phyloP scores from a whole-genome alignment of 805 yeast genomes.

The Cyberlindnera mrakii region DNA sequence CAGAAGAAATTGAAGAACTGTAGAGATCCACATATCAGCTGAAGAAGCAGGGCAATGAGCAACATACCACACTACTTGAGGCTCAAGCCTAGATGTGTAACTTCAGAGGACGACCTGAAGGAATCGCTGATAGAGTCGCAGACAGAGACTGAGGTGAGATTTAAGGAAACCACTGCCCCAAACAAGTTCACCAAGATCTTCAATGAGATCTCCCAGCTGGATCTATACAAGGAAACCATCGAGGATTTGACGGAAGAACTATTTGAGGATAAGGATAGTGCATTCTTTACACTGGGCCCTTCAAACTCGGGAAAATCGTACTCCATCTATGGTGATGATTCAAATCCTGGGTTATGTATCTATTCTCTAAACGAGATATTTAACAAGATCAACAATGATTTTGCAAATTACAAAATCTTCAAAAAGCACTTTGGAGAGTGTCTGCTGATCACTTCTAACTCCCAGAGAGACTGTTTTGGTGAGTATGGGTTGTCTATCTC shows the following conservation, averaged over 20 bases:
- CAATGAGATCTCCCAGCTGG: conserved; percentile 27
- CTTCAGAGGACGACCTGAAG: conserved; percentile 6
- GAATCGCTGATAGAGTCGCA: conserved; percentile 21
- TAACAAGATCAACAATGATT: conserved; percentile 19
- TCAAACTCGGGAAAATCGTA: conserved; percentile 45
- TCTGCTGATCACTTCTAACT: conserved; percentile 17
- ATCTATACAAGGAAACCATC: conserved; percentile 28
- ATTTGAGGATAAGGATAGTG: conserved; percentile 32
- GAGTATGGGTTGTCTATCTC: conserved; percentile 39
- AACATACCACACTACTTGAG: conserved; percentile 32
- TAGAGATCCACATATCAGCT: too few relatives aligned
- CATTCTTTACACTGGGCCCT: conserved; percentile 46
- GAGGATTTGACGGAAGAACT: conserved; percentile 16
- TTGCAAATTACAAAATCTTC: conserved; percentile 12
- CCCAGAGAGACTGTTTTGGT: conserved; percentile 16
- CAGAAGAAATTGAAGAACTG: conserved; percentile 2
- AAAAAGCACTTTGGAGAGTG: conserved; percentile 21
- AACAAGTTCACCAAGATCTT: conserved; percentile 30
- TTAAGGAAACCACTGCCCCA: conserved; percentile 22
- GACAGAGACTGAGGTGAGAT: conserved; percentile 17
- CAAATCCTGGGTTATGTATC: conserved; percentile 33
- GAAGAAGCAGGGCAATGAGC: conserved; percentile 6
- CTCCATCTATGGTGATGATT: conserved; percentile 30
- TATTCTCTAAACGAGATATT: conserved; percentile 30
- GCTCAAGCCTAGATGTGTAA: conserved; percentile 28